phyloP scores from a whole-genome alignment of 129 eudicot genomes.

The Centaurea solstitialis region DNA sequence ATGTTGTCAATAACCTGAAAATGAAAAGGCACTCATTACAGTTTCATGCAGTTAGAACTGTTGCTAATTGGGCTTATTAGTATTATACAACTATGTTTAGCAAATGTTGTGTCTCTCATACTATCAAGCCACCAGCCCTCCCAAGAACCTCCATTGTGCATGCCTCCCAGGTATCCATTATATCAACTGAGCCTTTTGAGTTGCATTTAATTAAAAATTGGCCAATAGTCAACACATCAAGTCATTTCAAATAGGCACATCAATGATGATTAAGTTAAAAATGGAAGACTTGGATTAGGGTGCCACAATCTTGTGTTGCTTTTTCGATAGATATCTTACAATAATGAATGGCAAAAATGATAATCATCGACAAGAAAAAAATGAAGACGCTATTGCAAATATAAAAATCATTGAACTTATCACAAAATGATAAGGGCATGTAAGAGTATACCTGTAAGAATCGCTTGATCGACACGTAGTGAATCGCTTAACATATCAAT shows the following conservation, averaged over 20 bases:
- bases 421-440: not conserved
- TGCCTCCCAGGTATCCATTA: not conserved
- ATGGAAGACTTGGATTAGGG: not conserved
- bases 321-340: not conserved
- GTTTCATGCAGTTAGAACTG: not conserved
- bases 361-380: not conserved
- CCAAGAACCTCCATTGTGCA: not conserved
- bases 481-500: conserved; percentile 84
- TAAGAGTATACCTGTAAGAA: conserved; percentile 77
- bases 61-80: not conserved
- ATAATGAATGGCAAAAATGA: not conserved
- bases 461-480: conserved; percentile 97
- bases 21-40: not conserved
- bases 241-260: not conserved
- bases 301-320: not conserved
- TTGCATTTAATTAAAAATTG: conserved; percentile 1
- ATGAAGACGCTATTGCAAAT: not conserved
- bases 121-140: not conserved
- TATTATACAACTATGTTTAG: not conserved
- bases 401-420: not conserved
- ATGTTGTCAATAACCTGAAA: not conserved
- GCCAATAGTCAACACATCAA: not conserved
- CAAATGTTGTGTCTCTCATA: not conserved
- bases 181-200: not conserved
- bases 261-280: not conserved